phyloP scores from a whole-genome alignment of 371 early-diverging fungal species.

The Rhizopus arrhizus region DNA sequence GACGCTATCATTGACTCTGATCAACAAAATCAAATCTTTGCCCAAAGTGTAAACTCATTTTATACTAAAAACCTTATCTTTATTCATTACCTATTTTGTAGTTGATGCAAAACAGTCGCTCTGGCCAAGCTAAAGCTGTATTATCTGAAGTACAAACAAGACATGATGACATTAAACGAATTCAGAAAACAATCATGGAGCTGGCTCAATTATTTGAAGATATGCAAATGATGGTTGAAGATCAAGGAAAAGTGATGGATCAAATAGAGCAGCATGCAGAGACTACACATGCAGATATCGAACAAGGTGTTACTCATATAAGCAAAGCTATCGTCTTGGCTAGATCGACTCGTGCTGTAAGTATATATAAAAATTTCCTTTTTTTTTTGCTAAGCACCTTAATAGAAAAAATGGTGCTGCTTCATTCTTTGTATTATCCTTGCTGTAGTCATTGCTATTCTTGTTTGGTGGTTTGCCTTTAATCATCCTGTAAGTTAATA shows the following conservation, averaged over 20 bases:
- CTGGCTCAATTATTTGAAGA: conserved; percentile 87
- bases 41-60: conserved; percentile 65
- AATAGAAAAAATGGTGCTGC: conserved; percentile 71
- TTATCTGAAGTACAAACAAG: conserved; percentile 83
- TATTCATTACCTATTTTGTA: conserved; percentile 17
- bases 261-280: conserved; percentile 72
- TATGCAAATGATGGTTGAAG: conserved; percentile 85
- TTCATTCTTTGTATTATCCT: conserved; percentile 56
- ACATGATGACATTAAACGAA: conserved; percentile 87
- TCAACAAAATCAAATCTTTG: conserved; percentile 77
- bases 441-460: conserved; percentile 50
- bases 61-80: neutral
- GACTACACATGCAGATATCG: conserved; percentile 66
- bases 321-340: conserved; percentile 73
- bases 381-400: neutral
- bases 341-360: conserved; percentile 73
- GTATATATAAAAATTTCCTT: conserved; percentile 8
- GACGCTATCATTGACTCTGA: conserved; percentile 76
- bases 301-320: conserved; percentile 73
- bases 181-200: conserved; percentile 86
- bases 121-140: conserved; percentile 80
- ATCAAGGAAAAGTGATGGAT: conserved; percentile 76
- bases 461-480: conserved; percentile 60
- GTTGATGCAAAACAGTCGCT: conserved; percentile 75
- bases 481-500: conserved; percentile 35